Evolutionary conservation across 345 rosid genomes (phyloP).

Genomic region (Draba incana): DNA sequence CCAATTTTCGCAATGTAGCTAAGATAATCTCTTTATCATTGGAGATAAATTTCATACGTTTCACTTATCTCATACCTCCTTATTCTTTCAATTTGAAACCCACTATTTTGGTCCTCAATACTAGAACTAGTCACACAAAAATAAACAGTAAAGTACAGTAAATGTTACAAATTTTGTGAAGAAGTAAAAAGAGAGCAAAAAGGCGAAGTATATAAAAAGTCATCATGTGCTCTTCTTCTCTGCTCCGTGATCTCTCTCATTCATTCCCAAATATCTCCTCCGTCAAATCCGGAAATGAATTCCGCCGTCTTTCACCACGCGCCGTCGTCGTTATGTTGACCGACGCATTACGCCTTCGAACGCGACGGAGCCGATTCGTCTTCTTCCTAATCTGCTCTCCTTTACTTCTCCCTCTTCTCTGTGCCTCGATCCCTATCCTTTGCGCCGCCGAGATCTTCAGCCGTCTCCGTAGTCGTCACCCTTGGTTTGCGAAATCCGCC

Average conservation of each 20-base stretch:
- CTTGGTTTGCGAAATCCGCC: constrained; percentile 20
- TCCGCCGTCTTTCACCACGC: not conserved
- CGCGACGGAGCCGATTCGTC: constrained; percentile 55
- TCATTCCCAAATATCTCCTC: constrained; percentile 5
- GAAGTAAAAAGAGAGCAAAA: no score
- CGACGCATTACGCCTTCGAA: constrained; percentile 49
- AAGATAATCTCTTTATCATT: no score
- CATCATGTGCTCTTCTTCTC: constrained; percentile 32
- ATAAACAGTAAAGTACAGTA: no score
- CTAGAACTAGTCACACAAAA: no score
- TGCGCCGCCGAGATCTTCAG: constrained; percentile 54
- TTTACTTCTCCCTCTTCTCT: constrained; percentile 59
- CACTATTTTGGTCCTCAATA: no score
- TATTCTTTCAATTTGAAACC: no score
- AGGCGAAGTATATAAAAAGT: not conserved
- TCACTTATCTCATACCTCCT: no score
- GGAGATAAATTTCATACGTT: no score
- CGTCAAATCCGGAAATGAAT: not conserved
- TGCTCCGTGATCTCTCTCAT: constrained; percentile 24
- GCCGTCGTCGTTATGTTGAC: constrained; percentile 47
- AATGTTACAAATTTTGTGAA: no score
- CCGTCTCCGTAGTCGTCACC: constrained; percentile 46
- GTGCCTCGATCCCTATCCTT: constrained; percentile 57
- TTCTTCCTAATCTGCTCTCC: constrained; percentile 62
- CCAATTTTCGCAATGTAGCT: no score